Base-by-base conservation (phyloP, 2,329 filamentous ascomycete species). In the Ceratocystis huliohia region DNA sequence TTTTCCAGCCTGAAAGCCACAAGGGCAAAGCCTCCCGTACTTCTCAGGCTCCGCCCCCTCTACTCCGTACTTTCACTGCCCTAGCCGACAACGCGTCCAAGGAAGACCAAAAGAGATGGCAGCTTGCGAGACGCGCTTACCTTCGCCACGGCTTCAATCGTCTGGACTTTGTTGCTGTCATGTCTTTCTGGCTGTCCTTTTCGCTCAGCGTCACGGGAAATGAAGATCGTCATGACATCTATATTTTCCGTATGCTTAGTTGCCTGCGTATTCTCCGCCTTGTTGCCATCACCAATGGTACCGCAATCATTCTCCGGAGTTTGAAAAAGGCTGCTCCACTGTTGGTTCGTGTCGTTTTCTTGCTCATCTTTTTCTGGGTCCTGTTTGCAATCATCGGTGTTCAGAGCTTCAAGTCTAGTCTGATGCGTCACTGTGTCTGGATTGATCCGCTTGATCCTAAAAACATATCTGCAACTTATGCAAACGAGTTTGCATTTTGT, bases 361-460 rank as follows among this genome's bases (percentile, higher is more conserved):
- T 99, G 25, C 91, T 99, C 70, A 84, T 89, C 15, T 99, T 99
- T 77, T 99, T 99, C 76, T 99, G 94, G 94, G 82, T 99, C 53
- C 78, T 97, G 10, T 99, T 99, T 77, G 94, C 91, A 46, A 96
- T 99, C 69, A 87, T 99, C 67, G 95, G 94, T 5, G 88, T 99
- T 25, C 95, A 99, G 74, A 96, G 89, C 76, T 99, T 99, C 78
- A 93, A 93, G 76, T 87, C 88, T 7, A 93, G 89, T 74, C 76
- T 93, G 28, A 84, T 83, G 70, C 87, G 89, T 61, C 86, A 85
- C 69, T 94, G 89, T 73, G 85, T 91, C 37, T 94, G 88, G 88
- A 76, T 88, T 63, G 86, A 90, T 69, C 86, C 86, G 4, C 69
- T 72, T 3, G 78, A 86, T 64, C 86, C 77, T 72, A 79, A 75